phyloP scores from a whole-genome alignment of 2,329 filamentous ascomycete species.

The Cytospora piceae region DNA sequence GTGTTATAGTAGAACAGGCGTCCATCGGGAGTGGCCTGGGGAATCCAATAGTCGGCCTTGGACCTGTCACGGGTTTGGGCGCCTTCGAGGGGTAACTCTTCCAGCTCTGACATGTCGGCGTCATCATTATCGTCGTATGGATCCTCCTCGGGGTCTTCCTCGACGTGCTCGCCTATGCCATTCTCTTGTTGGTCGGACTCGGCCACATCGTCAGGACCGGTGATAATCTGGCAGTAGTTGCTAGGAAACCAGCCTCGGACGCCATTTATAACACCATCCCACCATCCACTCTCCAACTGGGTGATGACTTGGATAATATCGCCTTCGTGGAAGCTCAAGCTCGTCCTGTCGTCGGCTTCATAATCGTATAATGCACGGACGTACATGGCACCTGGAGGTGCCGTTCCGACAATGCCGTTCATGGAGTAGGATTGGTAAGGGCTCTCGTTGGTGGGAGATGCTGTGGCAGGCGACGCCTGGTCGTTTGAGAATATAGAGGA shows the following conservation, averaged over 20 bases:
- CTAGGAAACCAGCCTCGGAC: constrained; percentile 98
- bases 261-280: constrained; percentile 97
- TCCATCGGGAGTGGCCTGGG: constrained; percentile 92
- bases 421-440: constrained; percentile 45
- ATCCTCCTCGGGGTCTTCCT: constrained; percentile 53
- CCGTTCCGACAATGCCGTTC: constrained; percentile 64
- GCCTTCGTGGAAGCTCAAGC: constrained; percentile 93
- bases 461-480: constrained; percentile 30
- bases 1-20: constrained; percentile 98
- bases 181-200: constrained; percentile 68
- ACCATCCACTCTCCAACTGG: constrained; percentile 97
- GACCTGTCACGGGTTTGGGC: constrained; percentile 68
- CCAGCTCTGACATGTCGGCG: constrained; percentile 46
- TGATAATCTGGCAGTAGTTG: constrained; percentile 93
- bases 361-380: constrained; percentile 97
- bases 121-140: constrained; percentile 63
- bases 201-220: constrained; percentile 72
- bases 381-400: constrained; percentile 74
- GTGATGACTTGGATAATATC: constrained; percentile 99
- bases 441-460: constrained; percentile 31
- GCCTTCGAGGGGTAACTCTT: constrained; percentile 70
- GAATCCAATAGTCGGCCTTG: constrained; percentile 96
- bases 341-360: constrained; percentile 94
- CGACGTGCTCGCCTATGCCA: constrained; percentile 59
- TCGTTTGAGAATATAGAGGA: constrained; percentile 28